phyloP scores from a whole-genome alignment of 805 yeast species.

The Pichia thaimueangensis region DNA sequence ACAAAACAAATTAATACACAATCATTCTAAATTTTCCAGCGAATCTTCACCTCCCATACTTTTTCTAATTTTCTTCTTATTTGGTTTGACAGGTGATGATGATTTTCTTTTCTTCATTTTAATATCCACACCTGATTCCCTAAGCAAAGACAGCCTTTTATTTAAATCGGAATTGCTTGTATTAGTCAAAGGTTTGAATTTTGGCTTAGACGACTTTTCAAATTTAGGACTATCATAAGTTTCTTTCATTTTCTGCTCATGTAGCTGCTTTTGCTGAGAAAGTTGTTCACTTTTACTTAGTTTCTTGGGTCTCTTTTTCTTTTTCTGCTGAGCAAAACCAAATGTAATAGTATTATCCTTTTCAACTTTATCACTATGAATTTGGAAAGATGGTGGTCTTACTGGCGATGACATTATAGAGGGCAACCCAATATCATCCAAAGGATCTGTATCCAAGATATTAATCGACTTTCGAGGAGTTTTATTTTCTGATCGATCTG shows the following conservation, averaged over 20 bases:
- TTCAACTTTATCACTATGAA: slow-evolving; percentile 5
- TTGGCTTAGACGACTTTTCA: not conserved
- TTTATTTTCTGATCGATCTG: slow-evolving; percentile 1
- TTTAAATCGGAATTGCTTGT: slow-evolving; percentile 12
- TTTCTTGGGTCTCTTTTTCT: not conserved
- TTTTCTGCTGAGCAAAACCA: slow-evolving; percentile 1
- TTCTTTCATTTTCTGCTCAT: slow-evolving; percentile 5
- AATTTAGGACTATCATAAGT: not conserved
- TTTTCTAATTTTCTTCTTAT: slow-evolving; percentile 13
- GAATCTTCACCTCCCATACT: slow-evolving; percentile 10
- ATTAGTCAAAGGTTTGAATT: slow-evolving; percentile 6
- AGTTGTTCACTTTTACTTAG: not conserved
- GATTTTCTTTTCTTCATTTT: slow-evolving; percentile 13
- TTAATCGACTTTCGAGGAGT: slow-evolving; percentile 7
- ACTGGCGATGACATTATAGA: slow-evolving; percentile 10
- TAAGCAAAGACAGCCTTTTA: not conserved
- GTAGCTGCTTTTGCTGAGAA: slow-evolving; percentile 1
- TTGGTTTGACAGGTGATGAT: slow-evolving; percentile 13
- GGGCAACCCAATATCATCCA: slow-evolving; percentile 11
- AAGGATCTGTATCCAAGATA: slow-evolving; percentile 9
- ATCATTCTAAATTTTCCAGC: slow-evolving; percentile 3
- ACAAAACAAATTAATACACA: not conserved
- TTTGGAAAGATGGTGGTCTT: slow-evolving; percentile 3
- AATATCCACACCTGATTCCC: not conserved
- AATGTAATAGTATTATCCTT: slow-evolving; percentile 5